These are phyloP conservation scores for Rhizopus stolonifer DNA, from an alignment of 371 early-diverging fungal genomes.

Conservation along the genomic window DNA sequence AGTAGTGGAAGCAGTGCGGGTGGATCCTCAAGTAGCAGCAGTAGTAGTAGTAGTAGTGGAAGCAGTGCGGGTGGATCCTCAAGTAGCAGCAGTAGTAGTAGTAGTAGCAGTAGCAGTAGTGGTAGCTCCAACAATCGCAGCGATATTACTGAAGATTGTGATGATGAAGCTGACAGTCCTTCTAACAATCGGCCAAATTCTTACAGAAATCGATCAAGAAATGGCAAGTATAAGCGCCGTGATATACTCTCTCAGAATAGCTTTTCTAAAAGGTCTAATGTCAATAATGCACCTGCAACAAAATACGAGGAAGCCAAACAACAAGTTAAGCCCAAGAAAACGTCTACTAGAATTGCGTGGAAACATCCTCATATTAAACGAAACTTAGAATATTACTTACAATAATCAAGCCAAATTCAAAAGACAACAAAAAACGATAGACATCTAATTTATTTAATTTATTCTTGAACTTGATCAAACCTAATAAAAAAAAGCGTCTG, in stretches of 20 bases:
- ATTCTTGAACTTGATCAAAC: too few species aligned
- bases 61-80: not conserved
- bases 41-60: not conserved
- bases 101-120: not conserved
- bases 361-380: too few species aligned
- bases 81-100: not conserved
- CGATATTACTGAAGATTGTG: not conserved
- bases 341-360: too few species aligned
- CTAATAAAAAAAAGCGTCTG: too few species aligned
- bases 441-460: too few species aligned
- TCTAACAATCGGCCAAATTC: not conserved
- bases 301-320: too few species aligned
- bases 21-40: not conserved
- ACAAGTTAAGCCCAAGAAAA: too few species aligned
- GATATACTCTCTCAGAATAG: not conserved
- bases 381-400: too few species aligned
- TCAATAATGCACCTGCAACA: not conserved
- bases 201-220: not conserved
- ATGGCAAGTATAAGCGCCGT: not conserved
- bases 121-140: not conserved
- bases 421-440: too few species aligned
- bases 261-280: not conserved
- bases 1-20: not conserved
- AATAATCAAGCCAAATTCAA: too few species aligned
- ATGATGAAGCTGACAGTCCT: not conserved